Base-by-base conservation (phyloP, 2,329 filamentous ascomycete genomes). In the Hypoxylon sp. region DNA sequence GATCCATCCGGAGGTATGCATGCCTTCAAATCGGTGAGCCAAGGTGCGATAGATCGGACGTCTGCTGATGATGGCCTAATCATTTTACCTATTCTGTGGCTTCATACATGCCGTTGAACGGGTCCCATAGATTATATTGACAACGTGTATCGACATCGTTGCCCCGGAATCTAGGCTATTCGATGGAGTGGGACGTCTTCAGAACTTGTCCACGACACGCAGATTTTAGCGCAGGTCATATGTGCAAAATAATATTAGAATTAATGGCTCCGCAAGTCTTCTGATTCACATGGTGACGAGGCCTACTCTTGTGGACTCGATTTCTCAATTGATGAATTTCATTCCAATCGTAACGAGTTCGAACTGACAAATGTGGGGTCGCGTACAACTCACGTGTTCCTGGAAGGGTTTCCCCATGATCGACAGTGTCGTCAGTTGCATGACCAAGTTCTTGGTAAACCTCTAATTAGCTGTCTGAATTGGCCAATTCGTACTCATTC, bases 1-100 rank as follows among this genome's bases (percentile, higher is more conserved):
- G 53, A 60, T 64, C 57, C 65, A 66, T 66, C 60, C 50, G 40
- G 64, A 40, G 27, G 13, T 49, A 66, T 71, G 68, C 65, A 61
- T 55, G 50, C 40, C 33, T 68, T 68, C 65, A 33, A 63, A 71
- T 71, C 59, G 58, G 68, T 64, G 14, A 14, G 22, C 22, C 42
- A 63, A 68, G 49, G 50, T 37, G 42, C 59, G 61, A 66, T 66
- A 56, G 42, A 60, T 68, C 59, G 59, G 55, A 65, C 46, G 40
- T 51, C 48, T 17, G 61, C 61, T 51, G 27, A 53, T 55, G 62
- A 61, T 66, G 50, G 55, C 11, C 61, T 56, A 50, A 54, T 40
- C 31, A 57, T 25, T 53, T 66, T 68, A 30, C 68, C 59, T 54
- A 55, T 68, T 68, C 54, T 30, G 55, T 61, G 46, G 37, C 35